Percentiles rank a stretch among this genome's conserved stretches.
Evolutionary conservation across 2,329 filamentous ascomycete genomes (phyloP).

Genomic region (Ophiostoma piceae): DNA sequence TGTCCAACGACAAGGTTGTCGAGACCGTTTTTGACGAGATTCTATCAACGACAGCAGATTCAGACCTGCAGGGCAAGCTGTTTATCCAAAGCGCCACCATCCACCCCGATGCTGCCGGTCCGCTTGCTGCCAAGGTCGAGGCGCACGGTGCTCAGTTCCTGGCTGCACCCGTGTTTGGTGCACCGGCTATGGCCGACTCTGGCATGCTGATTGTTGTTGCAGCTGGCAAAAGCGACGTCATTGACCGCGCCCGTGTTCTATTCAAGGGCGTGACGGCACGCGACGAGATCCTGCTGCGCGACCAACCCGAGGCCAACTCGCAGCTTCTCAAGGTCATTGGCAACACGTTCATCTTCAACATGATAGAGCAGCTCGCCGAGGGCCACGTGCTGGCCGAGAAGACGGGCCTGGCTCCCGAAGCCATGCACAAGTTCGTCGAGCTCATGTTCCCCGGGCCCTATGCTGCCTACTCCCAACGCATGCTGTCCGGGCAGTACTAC

Average conservation of each 20-base stretch:
- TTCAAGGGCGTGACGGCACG: constrained; percentile 67
- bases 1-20: constrained; percentile 76
- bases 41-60: constrained; percentile 45
- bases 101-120: constrained; percentile 72
- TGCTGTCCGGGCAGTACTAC: constrained; percentile 76
- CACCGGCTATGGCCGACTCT: constrained; percentile 56
- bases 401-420: constrained; percentile 64
- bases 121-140: constrained; percentile 53
- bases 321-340: constrained; percentile 74
- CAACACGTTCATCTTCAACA: constrained; percentile 80
- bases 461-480: constrained; percentile 66
- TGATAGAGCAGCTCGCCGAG: constrained; percentile 74
- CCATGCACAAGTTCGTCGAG: constrained; percentile 66
- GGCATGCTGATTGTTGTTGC: constrained; percentile 56
- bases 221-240: constrained; percentile 56
- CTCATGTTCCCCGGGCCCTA: constrained; percentile 71
- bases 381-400: constrained; percentile 76
- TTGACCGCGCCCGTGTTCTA: constrained; percentile 63
- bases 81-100: constrained; percentile 86
- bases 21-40: constrained; percentile 65
- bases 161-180: constrained; percentile 65
- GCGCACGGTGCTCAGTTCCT: constrained; percentile 66
- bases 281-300: constrained; percentile 64
- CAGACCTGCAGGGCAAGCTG: constrained; percentile 62
- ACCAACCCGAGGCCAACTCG: constrained; percentile 63